A percentile compares a stretch with the other conserved stretches of the same genome.
Evolutionary conservation across 345 rosid species (phyloP).

Genomic region (Camelina neglecta): DNA sequence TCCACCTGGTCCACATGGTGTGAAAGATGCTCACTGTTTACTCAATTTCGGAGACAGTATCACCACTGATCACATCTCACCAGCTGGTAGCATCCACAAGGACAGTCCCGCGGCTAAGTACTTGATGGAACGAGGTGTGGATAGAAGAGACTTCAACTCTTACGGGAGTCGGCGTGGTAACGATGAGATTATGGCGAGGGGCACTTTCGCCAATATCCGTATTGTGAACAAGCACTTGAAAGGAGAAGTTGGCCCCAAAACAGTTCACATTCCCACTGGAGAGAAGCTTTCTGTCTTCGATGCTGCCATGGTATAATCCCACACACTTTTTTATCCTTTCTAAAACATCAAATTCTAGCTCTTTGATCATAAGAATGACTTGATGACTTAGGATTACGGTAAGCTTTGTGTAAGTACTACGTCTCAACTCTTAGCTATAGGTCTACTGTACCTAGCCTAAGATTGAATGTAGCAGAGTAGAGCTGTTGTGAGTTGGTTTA

Average conservation of each 20-base stretch:
- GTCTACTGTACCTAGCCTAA: neutral
- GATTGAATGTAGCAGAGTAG: neutral
- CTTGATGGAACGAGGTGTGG: conserved; percentile 14
- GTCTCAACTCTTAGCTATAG: neutral
- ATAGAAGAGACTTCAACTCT: conserved; percentile 6
- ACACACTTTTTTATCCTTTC: neutral
- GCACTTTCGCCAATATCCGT: conserved; percentile 1
- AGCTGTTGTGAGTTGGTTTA: neutral
- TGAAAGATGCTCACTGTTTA: conserved; percentile 2
- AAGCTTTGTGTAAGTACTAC: neutral
- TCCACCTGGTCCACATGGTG: conserved; percentile 13
- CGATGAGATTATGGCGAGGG: conserved; percentile 6
- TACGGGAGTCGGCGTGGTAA: conserved; percentile 5
- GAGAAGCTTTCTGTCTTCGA: conserved; percentile 6
- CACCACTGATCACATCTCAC: conserved; percentile 10
- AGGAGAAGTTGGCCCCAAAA: conserved; percentile 8
- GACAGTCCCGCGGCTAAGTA: conserved; percentile 8
- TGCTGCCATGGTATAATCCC: conserved; percentile 7
- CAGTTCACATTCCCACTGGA: conserved; percentile 10
- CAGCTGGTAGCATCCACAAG: conserved; percentile 12
- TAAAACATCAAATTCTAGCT: neutral
- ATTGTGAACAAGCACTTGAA: conserved; percentile 7
- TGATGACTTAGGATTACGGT: neutral
- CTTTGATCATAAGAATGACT: neutral
- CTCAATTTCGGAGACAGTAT: conserved; percentile 8